Base-by-base conservation (phyloP, 208 protist genomes). In the Leishmania aethiopica region DNA sequence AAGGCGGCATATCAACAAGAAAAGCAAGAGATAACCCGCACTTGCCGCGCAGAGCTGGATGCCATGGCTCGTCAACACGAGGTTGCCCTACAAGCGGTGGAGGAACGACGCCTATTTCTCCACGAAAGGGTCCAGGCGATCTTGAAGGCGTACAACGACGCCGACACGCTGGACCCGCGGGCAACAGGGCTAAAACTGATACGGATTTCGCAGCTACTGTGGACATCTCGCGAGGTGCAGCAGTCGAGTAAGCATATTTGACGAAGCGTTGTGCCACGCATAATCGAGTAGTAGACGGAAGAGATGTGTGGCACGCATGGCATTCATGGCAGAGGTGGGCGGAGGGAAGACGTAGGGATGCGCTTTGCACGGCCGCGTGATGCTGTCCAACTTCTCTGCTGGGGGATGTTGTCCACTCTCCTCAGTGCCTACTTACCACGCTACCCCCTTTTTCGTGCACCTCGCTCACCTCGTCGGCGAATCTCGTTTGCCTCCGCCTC, bases 41-140 rank as follows among this genome's bases (percentile, higher is more conserved):
- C 75, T n/a, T 83, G 85, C 47, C 62, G 76, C 28, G 80, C 13
- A 35, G 86, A 88, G 57, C 71, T 89, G 62, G 83, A 87, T 32
- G 72, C 85, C 19, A 75, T 87, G 72, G 74, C 84, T n/a, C 79
- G 85, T 22, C 62, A 70, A 17, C 89, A 91, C 66, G 62, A 57
- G 13, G 74, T 80, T 8, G 86, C 75, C n/a, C 49, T 86, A 51
- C 71, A 82, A 35, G 47, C 64, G 28, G 51, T 82, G 62, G 82
- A 86, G 69, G 82, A 82, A 22, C 78, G 78, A 5, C 73, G 78
- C 1, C 53, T 69, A 15, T 51, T 75, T 35, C 76, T 86, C 11
- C 78, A 79, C 45, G 60, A 81, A 53, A 73, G 60, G 32, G 57
- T n/a, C 11, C 82, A 70, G 22, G 82, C 60, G 11, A 22, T 79